phyloP scores from a whole-genome alignment of 2,329 filamentous ascomycete genomes.

The Microdochium trichocladiopsis region DNA sequence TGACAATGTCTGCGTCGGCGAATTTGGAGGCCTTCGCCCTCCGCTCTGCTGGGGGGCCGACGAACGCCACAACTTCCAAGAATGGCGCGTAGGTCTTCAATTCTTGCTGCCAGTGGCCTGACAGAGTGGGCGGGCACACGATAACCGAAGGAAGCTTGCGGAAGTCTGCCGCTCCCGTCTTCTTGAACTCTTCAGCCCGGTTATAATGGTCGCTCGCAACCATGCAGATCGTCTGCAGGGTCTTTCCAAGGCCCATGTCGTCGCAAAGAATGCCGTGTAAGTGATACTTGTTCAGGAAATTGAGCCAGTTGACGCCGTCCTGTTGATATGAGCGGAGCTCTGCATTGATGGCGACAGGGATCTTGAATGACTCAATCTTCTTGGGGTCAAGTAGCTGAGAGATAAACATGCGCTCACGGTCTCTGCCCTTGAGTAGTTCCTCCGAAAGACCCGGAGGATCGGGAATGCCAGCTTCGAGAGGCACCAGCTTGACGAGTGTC shows the following conservation, averaged over 20 bases:
- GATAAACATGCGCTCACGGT: conserved; percentile 94
- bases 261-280: conserved; percentile 97
- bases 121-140: conserved; percentile 90
- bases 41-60: conserved; percentile 79
- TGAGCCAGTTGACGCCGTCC: conserved; percentile 97
- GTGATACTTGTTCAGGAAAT: conserved; percentile 97
- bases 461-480: conserved; percentile 92
- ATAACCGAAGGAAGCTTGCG: conserved; percentile 84
- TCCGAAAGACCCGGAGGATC: conserved; percentile 90
- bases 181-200: conserved; percentile 81
- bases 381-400: conserved; percentile 92
- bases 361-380: conserved; percentile 89
- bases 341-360: conserved; percentile 95
- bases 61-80: conserved; percentile 81
- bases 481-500: conserved; percentile 92
- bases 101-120: conserved; percentile 98
- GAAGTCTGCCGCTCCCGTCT: conserved; percentile 71
- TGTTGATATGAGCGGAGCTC: conserved; percentile 96
- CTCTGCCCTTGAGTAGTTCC: conserved; percentile 80
- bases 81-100: conserved; percentile 95
- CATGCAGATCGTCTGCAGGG: conserved; percentile 93
- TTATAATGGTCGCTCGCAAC: conserved; percentile 96
- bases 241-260: conserved; percentile 98
- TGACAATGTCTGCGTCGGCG: conserved; percentile 78
- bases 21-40: conserved; percentile 63